Evolutionary conservation across 2,329 filamentous ascomycete species (phyloP).

Genomic region (Pyrenophora teres): DNA sequence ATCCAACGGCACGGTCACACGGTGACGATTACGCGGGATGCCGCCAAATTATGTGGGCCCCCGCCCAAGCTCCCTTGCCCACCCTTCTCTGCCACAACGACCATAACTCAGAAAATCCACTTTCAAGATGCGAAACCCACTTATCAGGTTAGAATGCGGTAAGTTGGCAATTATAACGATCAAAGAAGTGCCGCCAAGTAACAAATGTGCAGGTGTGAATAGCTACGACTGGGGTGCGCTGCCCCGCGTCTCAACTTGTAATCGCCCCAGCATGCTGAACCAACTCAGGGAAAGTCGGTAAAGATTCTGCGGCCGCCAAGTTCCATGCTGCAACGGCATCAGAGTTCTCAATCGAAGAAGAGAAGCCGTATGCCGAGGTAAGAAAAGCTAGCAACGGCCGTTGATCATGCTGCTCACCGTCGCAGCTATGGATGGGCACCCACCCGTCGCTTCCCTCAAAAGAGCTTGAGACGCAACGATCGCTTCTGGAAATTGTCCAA

Average conservation of each 20-base stretch:
- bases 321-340: slow-evolving; percentile 85
- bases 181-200: slow-evolving; percentile 14
- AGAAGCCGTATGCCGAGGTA: slow-evolving; percentile 95
- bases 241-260: slow-evolving; percentile 28
- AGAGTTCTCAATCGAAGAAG: slow-evolving; percentile 76
- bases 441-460: slow-evolving; percentile 95
- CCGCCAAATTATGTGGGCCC: slow-evolving; percentile 17
- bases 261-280: slow-evolving; percentile 33
- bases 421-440: slow-evolving; percentile 98
- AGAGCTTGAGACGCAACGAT: slow-evolving; percentile 80
- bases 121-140: slow-evolving; percentile 62
- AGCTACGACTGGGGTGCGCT: slow-evolving; percentile 91
- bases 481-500: slow-evolving; percentile 82
- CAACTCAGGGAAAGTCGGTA: slow-evolving; percentile 76
- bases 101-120: background rate
- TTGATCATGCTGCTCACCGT: slow-evolving; percentile 22
- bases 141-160: slow-evolving; percentile 83
- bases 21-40: slow-evolving; percentile 23
- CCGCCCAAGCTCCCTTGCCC: slow-evolving; percentile 21
- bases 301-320: slow-evolving; percentile 82
- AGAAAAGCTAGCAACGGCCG: background rate
- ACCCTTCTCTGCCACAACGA: slow-evolving; percentile 14
- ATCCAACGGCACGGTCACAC: slow-evolving; percentile 17
- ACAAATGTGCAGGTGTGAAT: slow-evolving; percentile 75
- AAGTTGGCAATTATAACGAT: slow-evolving; percentile 21